Base-by-base conservation (phyloP, 352 stramenopile genomes). In the Lagenidium sp. region DNA sequence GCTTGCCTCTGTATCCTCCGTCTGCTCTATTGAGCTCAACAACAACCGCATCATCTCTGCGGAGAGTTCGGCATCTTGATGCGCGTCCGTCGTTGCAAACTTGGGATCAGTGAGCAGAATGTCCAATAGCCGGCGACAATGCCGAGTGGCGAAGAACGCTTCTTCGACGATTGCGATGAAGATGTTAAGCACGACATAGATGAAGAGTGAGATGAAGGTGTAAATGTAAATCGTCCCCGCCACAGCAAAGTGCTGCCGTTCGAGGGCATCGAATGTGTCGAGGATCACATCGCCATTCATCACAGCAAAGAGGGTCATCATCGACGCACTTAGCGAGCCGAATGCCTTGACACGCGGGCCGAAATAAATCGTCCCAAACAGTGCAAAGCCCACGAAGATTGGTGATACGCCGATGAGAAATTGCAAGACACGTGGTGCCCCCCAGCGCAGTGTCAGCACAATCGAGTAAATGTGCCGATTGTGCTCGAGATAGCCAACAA, bases 151-250 rank as follows among this genome's bases (percentile, higher is more conserved):
- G 45, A 96, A 96, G 65, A 94, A 96, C 21, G 84, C 78, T 37
- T 96, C 82, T 37, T 96, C 85, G 32, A 95, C 77, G 41, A 96
- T 91, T 12, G 82, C 83, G 23, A 96, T 92, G 47, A 95, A 95
- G 44, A 96, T 83, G 50, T 96, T 96, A 38, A 96, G 67, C 41
- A 96, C 85, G 37, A 95, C 79, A 56, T 96, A 96, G 56, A 95
- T 94, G 57, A 95, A 96, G n/a, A 96, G 57, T 45, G 73, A 65
- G 31, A 95, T 89, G 58, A 96, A 96, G 29, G 75, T 72, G 55
- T 92, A 95, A 36, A 95, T 32, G 41, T 90, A 96, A 41, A 88
- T 49, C 36, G 85, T 83, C 39, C 79, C 82, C 1, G 82, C 70
- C 15, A 85, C 23, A 10, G 32, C 41, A 41, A 84, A 94, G 36